Percentiles rank a stretch among this genome's conserved stretches.
These are phyloP conservation scores for Neurospora terricola DNA, from an alignment of 495 filamentous ascomycete genomes.

Conservation along the genomic window DNA sequence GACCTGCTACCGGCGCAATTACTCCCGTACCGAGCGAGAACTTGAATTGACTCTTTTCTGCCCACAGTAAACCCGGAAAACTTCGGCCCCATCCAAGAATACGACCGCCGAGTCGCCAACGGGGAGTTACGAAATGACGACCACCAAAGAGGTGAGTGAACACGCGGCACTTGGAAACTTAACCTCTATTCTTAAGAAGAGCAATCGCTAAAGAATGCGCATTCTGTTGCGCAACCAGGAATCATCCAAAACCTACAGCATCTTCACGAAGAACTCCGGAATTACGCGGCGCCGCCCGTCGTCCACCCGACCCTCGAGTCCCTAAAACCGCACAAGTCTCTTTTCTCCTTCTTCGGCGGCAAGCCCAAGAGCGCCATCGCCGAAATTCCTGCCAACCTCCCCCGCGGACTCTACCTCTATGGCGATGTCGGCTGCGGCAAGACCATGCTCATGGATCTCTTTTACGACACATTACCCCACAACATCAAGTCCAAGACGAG, in stretches of 20 bases:
- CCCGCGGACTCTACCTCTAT: conserved; percentile 87
- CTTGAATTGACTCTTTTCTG: neutral
- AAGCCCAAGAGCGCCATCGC: conserved; percentile 22
- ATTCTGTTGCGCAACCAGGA: conserved; percentile 30
- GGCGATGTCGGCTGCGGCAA: conserved; percentile 97
- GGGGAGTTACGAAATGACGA: conserved; percentile 74
- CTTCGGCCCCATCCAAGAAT: conserved; percentile 76
- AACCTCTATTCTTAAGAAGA: neutral
- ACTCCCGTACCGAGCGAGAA: neutral
- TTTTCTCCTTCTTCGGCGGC: conserved; percentile 60
- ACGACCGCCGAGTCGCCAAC: conserved; percentile 64
- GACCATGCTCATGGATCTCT: conserved; percentile 99
- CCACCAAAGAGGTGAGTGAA: conserved; percentile 75
- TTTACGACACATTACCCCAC: conserved; percentile 83
- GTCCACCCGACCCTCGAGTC: conserved; percentile 69
- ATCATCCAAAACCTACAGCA: conserved; percentile 85
- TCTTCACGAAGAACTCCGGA: conserved; percentile 70
- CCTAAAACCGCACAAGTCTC: conserved; percentile 52
- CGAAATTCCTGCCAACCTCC: conserved; percentile 61
- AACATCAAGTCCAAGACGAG: conserved; percentile 80
- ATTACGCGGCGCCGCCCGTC: conserved; percentile 63
- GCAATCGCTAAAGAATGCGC: neutral
- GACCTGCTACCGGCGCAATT: neutral
- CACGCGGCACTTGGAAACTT: neutral
- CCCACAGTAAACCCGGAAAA: conserved; percentile 15